phyloP scores from a whole-genome alignment of 129 eudicot species.

The Artemisia argyi region DNA sequence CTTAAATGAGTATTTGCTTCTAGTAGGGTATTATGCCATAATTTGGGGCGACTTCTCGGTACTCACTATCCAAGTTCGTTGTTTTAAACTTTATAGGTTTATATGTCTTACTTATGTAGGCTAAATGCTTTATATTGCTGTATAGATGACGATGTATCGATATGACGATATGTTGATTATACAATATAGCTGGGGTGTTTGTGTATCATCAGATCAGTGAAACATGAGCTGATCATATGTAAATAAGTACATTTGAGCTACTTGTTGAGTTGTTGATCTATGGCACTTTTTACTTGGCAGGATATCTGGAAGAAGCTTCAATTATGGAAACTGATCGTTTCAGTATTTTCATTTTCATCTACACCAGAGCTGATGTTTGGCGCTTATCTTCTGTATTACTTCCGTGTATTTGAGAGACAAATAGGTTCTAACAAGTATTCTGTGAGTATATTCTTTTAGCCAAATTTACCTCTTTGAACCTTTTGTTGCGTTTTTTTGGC shows the following conservation, averaged over 20 bases:
- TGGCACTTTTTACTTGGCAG: constrained; percentile 40
- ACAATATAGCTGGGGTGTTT: no score
- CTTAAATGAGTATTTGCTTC: no score
- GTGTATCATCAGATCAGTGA: no score
- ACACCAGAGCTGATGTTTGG: constrained; percentile 97
- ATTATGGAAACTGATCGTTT: constrained; percentile 83
- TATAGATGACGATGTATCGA: no score
- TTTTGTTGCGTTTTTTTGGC: constrained; percentile 6
- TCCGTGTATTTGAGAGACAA: constrained; percentile 97
- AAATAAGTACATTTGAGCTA: constrained; percentile 7
- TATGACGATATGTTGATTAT: no score
- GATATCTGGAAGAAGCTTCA: constrained; percentile 86
- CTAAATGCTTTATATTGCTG: no score
- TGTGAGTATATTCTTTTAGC: constrained; percentile 48
- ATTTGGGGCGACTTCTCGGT: no score
- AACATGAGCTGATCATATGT: not conserved
- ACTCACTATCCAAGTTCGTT: no score
- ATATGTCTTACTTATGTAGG: no score
- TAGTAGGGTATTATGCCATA: no score
- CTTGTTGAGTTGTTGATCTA: constrained; percentile 22
- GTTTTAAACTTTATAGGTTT: no score
- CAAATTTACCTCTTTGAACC: constrained; percentile 10
- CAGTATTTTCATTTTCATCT: constrained; percentile 81
- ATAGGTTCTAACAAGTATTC: constrained; percentile 92
- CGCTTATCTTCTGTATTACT: constrained; percentile 82